phyloP scores from a whole-genome alignment of 495 filamentous ascomycete genomes.

The Hypoxylon lienhwacheense region DNA sequence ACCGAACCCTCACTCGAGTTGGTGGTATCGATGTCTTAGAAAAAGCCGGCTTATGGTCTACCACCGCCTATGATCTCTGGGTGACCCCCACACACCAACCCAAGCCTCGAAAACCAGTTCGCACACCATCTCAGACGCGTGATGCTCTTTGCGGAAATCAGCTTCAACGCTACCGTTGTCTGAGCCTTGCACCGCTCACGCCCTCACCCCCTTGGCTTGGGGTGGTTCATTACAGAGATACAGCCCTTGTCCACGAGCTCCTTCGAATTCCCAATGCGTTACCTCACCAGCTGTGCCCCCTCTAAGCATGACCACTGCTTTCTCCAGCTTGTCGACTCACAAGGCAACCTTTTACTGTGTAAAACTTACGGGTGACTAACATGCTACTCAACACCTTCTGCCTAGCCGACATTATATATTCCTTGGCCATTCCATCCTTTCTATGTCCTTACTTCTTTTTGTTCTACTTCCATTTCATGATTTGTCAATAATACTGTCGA shows the following conservation, averaged over 20 bases:
- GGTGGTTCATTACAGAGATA: conserved; percentile 29
- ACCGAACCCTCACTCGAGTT: conserved; percentile 16
- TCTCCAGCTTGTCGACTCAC: conserved; percentile 28
- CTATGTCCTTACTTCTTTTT: conserved; percentile 8
- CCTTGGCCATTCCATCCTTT: conserved; percentile 5
- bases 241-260: conserved; percentile 27
- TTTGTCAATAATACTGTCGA: conserved; percentile 20
- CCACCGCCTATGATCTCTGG: conserved; percentile 20
- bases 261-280: conserved; percentile 23
- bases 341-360: conserved; percentile 38
- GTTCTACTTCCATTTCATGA: conserved; percentile 21
- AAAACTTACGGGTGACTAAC: conserved; percentile 37
- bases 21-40: conserved; percentile 36
- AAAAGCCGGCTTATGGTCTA: conserved; percentile 35
- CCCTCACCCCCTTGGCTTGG: conserved; percentile 15
- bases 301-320: conserved; percentile 37
- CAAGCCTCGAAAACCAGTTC: conserved; percentile 26
- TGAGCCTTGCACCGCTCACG: conserved; percentile 32
- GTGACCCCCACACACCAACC: conserved; percentile 26
- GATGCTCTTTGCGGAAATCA: conserved; percentile 34
- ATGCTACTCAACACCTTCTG: conserved; percentile 29
- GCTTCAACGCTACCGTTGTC: conserved; percentile 19
- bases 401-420: conserved; percentile 34
- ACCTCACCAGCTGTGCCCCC: conserved; percentile 15
- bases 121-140: conserved; percentile 39